A percentile compares a stretch with the other conserved stretches of the same genome.
phyloP scores from a whole-genome alignment of 2,329 filamentous ascomycete species.

The Colletotrichum spinosum region DNA sequence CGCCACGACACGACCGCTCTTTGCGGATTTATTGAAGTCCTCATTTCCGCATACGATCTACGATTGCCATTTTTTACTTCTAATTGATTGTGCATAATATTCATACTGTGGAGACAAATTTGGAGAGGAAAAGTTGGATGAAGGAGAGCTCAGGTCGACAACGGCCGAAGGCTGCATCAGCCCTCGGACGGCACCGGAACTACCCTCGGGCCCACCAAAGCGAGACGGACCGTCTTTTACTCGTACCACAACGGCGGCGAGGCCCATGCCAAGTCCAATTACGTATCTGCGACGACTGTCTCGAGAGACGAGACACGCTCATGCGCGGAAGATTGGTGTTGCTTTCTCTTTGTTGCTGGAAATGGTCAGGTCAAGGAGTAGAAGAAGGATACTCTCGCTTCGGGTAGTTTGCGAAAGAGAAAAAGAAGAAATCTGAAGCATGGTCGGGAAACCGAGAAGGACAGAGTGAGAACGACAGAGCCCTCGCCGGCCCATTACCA shows the following conservation, averaged over 20 bases:
- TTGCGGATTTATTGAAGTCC: conserved; percentile 23
- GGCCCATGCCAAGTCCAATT: conserved; percentile 17
- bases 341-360: conserved; percentile 18
- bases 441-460: conserved; percentile 34
- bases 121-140: conserved; percentile 37
- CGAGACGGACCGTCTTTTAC: conserved; percentile 28
- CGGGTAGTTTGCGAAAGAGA: conserved; percentile 31
- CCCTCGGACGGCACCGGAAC: conserved; percentile 29
- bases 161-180: conserved; percentile 19
- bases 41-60: conserved; percentile 37
- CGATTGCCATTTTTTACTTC: conserved; percentile 30
- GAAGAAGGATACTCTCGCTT: conserved; percentile 33
- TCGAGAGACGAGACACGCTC: conserved; percentile 24
- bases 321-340: conserved; percentile 16
- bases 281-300: conserved; percentile 33
- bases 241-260: conserved; percentile 13
- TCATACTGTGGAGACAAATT: conserved; percentile 29
- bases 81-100: conserved; percentile 37
- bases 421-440: conserved; percentile 14
- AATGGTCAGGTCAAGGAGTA: conserved; percentile 13
- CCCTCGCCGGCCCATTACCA: conserved; percentile 35
- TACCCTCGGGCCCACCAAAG: conserved; percentile 15
- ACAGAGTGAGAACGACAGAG: conserved; percentile 27
- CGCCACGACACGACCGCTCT: conserved; percentile 28
- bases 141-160: conserved; percentile 15